A percentile compares a stretch with the other conserved stretches of the same genome.
These are phyloP conservation scores for Scytalidium lignicola DNA, from an alignment of 2,329 filamentous ascomycete species.

Conservation along the genomic window DNA sequence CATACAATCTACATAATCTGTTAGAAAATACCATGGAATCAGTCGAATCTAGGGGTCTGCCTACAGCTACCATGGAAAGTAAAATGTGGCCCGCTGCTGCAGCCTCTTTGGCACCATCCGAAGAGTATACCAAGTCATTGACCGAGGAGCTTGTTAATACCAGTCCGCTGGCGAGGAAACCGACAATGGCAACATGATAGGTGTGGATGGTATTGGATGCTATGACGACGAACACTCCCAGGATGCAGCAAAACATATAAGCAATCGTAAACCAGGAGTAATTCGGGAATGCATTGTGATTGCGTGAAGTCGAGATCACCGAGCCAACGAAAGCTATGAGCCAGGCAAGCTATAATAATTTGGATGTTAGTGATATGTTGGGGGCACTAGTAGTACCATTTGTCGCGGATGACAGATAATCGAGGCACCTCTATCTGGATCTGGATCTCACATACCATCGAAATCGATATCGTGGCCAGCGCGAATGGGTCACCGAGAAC, in stretches of 20 bases:
- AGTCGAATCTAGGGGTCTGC: constrained; percentile 30
- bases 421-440: too few relatives aligned
- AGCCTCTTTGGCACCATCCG: constrained; percentile 71
- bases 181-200: constrained; percentile 88
- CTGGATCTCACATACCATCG: constrained; percentile 57
- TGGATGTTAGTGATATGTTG: constrained; percentile 17
- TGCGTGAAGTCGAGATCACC: constrained; percentile 60
- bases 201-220: constrained; percentile 79
- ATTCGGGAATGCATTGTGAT: constrained; percentile 62
- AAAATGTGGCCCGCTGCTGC: constrained; percentile 90
- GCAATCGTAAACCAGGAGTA: constrained; percentile 90
- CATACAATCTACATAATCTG: constrained; percentile 70
- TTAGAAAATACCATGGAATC: neutral
- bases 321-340: constrained; percentile 85
- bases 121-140: constrained; percentile 78
- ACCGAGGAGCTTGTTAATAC: constrained; percentile 82
- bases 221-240: constrained; percentile 75
- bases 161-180: constrained; percentile 77
- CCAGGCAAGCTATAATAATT: constrained; percentile 73
- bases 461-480: constrained; percentile 87
- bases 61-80: constrained; percentile 84
- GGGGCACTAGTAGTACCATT: too few relatives aligned
- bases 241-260: constrained; percentile 79
- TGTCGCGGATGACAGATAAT: too few relatives aligned
- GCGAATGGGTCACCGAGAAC: constrained; percentile 96